Evolutionary conservation across 805 yeast genomes (phyloP), one percentile per base, ranked within the genome.

Genomic region (Yamadazyma scolyti): DNA sequence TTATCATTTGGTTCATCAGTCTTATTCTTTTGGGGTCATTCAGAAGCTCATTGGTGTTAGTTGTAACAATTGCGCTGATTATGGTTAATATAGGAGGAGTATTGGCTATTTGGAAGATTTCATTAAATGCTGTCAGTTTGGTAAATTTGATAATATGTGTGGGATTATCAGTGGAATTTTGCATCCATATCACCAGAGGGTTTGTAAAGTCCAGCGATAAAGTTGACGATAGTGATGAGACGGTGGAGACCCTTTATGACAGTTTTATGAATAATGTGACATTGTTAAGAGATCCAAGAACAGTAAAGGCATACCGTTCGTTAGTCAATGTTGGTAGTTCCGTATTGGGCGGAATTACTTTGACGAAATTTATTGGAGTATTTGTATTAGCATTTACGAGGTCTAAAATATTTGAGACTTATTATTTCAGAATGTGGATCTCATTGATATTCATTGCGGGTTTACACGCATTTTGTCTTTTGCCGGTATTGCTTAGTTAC

Each of bases 351-450:
- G 98, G 98, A 2, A 90, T 90, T 31, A 82, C 95, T 3, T 50
- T 87, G 43, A 93, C 97, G 1, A 90, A 90, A 50, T 58, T 90
- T 14, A 79, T 93, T 44, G 98, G 98, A 1, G 87, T 90, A 1
- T 56, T 71, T 16, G 95, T 90, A 8, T 62, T 90, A 22, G 95
- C 94, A 4, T 88, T 89, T 54, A 86, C 97, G 0, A 65, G 75
- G 40, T 85, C 96, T 12, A 79, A 82, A 54, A 89, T 90, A 18
- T 93, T 90, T 56, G 94, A 87, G 44, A 75, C 90, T 2, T 90
- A 86, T 56, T 90, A 93, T 54, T 90, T 90, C 68, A 65, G 95
- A 39, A 89, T 90, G 96, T 90, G 97, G 97, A 59, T 84, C 9
- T 67, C 88, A 1, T 65, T 90, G 37, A 81, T 90, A 6, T 39